Percentiles rank a stretch among this genome's conserved stretches.
Evolutionary conservation across 1,139 yeast genomes (phyloP).

Genomic region (Candida mesenterica): DNA sequence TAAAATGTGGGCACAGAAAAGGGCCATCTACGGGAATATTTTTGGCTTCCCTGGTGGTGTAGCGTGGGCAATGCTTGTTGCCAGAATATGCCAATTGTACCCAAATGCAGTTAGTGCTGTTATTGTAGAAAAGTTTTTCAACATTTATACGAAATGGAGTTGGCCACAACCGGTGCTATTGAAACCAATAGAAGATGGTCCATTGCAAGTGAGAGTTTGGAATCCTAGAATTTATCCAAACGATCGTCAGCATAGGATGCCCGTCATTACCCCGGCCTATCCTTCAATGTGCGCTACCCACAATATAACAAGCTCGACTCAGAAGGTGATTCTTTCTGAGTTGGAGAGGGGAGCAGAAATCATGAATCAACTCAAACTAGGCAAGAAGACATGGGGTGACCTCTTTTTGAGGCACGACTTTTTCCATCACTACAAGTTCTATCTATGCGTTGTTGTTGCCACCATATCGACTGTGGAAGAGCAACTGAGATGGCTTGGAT

Average conservation of each 20-base stretch:
- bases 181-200: conserved; percentile 94
- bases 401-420: conserved; percentile 77
- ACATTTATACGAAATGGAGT: conserved; percentile 83
- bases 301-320: conserved; percentile 86
- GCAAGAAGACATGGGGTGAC: conserved; percentile 70
- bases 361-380: conserved; percentile 65
- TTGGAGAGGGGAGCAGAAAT: conserved; percentile 70
- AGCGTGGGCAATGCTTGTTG: conserved; percentile 99
- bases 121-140: conserved; percentile 82
- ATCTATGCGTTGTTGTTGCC: conserved; percentile 76
- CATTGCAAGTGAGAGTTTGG: conserved; percentile 95
- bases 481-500: conserved; percentile 86
- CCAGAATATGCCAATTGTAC: conserved; percentile 91
- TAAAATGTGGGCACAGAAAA: conserved; percentile 93
- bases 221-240: conserved; percentile 86
- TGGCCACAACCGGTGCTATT: conserved; percentile 98
- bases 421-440: conserved; percentile 80
- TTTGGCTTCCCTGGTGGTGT: conserved; percentile 99
- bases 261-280: conserved; percentile 98
- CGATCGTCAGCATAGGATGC: conserved; percentile 92
- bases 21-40: conserved; percentile 91
- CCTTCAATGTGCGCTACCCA: conserved; percentile 99
- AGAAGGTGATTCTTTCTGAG: conserved; percentile 72
- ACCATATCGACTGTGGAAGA: conserved; percentile 73
- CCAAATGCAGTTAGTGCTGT: conserved; percentile 96